phyloP scores from a whole-genome alignment of 2,329 filamentous ascomycete genomes.

The Ilyonectria destructans region DNA sequence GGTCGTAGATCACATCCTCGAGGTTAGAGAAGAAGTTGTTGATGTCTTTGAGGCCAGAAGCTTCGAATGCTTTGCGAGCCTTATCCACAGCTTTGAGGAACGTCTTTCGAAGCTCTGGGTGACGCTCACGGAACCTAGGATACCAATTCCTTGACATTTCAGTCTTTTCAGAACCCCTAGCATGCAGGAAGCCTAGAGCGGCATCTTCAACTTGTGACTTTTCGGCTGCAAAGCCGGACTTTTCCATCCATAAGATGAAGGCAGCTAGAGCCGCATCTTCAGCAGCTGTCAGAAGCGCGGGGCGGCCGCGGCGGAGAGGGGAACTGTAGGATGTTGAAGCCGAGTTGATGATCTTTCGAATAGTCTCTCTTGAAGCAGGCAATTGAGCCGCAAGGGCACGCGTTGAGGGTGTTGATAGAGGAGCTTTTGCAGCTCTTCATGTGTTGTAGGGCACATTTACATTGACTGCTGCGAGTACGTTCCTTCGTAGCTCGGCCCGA shows the following conservation, averaged over 20 bases:
- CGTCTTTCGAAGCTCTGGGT: conserved; percentile 23
- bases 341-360: too few species aligned
- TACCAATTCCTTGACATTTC: background rate
- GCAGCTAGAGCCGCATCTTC: background rate
- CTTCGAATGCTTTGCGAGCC: conserved; percentile 8
- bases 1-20: background rate
- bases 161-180: background rate
- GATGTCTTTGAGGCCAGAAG: background rate
- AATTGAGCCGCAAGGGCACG: too few species aligned
- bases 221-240: background rate
- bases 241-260: background rate
- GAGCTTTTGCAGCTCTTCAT: too few species aligned
- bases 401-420: too few species aligned
- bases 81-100: conserved; percentile 17
- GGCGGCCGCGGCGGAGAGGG: too few species aligned
- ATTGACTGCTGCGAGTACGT: too few species aligned
- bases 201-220: conserved; percentile 5
- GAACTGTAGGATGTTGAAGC: too few species aligned
- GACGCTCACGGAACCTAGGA: background rate
- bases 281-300: background rate
- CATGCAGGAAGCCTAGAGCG: background rate
- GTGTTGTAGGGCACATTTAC: too few species aligned
- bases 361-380: too few species aligned
- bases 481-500: too few species aligned
- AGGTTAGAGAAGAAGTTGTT: background rate